Base-by-base conservation (phyloP, 495 filamentous ascomycete species). In the Evernia prunastri region DNA sequence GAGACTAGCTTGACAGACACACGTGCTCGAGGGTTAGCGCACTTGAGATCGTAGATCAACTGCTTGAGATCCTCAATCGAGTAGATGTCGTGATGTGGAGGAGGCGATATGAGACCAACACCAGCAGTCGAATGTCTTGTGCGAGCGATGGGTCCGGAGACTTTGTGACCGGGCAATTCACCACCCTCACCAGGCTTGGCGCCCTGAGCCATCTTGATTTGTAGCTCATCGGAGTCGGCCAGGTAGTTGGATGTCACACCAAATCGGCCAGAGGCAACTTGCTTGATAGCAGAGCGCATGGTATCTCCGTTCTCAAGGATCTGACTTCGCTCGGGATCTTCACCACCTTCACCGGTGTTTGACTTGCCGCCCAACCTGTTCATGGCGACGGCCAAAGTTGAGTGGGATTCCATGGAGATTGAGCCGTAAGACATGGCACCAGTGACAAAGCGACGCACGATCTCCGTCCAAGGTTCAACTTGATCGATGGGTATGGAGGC, bases 161-260 rank as follows among this genome's bases (percentile, higher is more conserved):
- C 95, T 79, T 99, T 99, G 80, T 97, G 92, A 36, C 94, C 94
- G 39, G 94, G 94, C 66, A 99, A 85, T 74, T 99, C 94, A 82
- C 94, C 94, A 80, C 94, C 94, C 76, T 99, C 94, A 72, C 94
- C 94, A 66, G 94, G 94, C 83, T 99, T 99, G 59, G 94, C 94
- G 70, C 94, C 94, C 78, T 99, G 94, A 13, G 94, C 94, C 94
- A 99, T 99, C 83, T 99, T 99, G 82, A 99, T 99, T 79, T 99
- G 94, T 42, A 99, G 80, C 78, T 99, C 93, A 74, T 99, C 94
- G 18, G 94, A 90, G 74, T 99, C 94, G 47, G 94, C 92, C n/a
- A 99, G 83, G 75, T 97, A 99, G 80, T 95, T 90, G 39, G 91
- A 94, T 12, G 95, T 99, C 65, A 99, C 94, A 81, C 94, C 94